These are phyloP conservation scores for Zea mays DNA, from an alignment of 176 grass and related monocot genomes.

Conservation along the genomic window DNA sequence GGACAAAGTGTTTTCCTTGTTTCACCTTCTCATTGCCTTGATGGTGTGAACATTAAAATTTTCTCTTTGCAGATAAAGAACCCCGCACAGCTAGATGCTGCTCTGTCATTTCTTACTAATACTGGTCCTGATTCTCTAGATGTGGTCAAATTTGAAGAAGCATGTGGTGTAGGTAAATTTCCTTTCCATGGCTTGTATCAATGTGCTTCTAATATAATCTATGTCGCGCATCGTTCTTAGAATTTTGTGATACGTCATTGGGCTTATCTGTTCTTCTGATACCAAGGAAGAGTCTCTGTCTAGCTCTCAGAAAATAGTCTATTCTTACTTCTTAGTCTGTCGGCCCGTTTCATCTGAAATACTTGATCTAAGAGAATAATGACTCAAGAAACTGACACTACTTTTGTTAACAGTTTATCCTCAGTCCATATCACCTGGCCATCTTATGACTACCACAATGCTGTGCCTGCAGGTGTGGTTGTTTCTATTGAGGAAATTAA, in stretches of 20 bases:
- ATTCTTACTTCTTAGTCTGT: constrained; percentile 7
- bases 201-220: background rate
- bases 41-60: background rate
- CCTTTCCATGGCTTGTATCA: constrained; percentile 7
- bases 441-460: constrained; percentile 30
- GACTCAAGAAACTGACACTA: background rate
- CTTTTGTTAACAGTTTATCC: constrained; percentile 12
- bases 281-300: background rate
- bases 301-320: background rate
- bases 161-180: constrained; percentile 81
- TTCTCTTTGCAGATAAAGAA: constrained; percentile 71
- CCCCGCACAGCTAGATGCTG: constrained; percentile 77
- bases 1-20: background rate
- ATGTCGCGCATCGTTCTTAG: background rate
- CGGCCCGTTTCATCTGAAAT: background rate
- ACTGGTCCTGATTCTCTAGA: constrained; percentile 67
- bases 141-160: constrained; percentile 75
- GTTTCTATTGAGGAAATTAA: constrained; percentile 84
- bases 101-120: constrained; percentile 64
- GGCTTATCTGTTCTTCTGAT: constrained; percentile 3
- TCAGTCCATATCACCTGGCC: background rate
- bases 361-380: constrained; percentile 11
- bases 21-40: background rate
- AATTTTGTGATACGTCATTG: background rate
- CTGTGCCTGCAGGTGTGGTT: constrained; percentile 65